A percentile compares a stretch with the other conserved stretches of the same genome.
These are phyloP conservation scores for Alternaria ventricosa DNA, from an alignment of 2,329 filamentous ascomycete genomes.

Conservation along the genomic window DNA sequence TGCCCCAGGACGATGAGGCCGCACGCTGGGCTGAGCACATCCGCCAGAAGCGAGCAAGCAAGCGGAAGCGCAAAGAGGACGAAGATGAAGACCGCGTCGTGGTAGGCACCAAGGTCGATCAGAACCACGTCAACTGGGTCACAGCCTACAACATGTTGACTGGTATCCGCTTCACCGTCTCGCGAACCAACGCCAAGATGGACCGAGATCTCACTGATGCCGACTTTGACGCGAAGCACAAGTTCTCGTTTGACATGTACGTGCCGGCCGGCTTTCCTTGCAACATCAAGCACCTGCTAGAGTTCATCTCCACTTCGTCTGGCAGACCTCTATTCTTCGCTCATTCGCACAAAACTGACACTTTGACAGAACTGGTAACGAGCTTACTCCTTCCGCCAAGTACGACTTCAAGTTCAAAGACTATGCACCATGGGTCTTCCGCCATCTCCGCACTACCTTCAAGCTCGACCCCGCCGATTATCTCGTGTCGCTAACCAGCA, in stretches of 20 bases:
- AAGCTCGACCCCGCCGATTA: conserved; percentile 96
- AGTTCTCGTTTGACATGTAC: conserved; percentile 98
- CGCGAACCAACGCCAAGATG: conserved; percentile 94
- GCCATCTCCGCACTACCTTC: conserved; percentile 85
- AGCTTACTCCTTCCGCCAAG: conserved; percentile 95
- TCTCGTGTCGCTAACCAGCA: conserved; percentile 95
- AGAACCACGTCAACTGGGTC: conserved; percentile 95
- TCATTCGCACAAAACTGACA: conserved; percentile 37
- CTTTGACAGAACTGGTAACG: conserved; percentile 79
- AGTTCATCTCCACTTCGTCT: conserved; percentile 19
- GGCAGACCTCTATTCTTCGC: conserved; percentile 9
- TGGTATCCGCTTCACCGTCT: conserved; percentile 95
- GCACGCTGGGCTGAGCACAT: conserved; percentile 92
- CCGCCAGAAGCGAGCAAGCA: conserved; percentile 87
- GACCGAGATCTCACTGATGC: conserved; percentile 87
- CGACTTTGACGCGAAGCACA: conserved; percentile 93
- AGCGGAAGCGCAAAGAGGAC: conserved; percentile 81
- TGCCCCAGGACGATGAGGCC: conserved; percentile 87
- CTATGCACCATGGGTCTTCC: conserved; percentile 99
- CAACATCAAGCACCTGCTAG: conserved; percentile 19
- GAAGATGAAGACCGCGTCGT: conserved; percentile 90
- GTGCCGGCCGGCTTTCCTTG: conserved; percentile 47
- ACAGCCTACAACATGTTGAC: conserved; percentile 99
- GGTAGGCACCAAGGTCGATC: conserved; percentile 96
- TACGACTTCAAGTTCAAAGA: conserved; percentile 99